These are phyloP conservation scores for Arabidopsis lyrata DNA, from an alignment of 441 rosid genomes.

Conservation along the genomic window DNA sequence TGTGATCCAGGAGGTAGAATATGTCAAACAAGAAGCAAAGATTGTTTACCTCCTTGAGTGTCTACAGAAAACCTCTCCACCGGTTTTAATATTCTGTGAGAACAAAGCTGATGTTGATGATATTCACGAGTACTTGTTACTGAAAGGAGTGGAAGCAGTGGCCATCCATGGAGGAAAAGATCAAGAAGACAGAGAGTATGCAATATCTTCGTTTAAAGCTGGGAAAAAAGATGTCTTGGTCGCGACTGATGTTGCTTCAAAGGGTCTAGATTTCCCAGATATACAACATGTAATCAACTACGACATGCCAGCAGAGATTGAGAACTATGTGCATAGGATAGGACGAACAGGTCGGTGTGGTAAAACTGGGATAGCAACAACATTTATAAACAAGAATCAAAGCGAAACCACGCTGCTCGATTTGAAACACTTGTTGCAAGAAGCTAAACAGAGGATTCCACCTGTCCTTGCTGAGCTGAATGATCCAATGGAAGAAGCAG, in stretches of 20 bases:
- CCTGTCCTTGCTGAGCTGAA: not conserved
- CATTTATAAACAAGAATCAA: not conserved
- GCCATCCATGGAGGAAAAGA: not conserved
- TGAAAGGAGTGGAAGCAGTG: not conserved
- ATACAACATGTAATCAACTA: not conserved
- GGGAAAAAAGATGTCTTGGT: not conserved
- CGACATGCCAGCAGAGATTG: slow-evolving; percentile 4
- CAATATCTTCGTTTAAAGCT: not conserved
- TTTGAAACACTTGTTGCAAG: slow-evolving; percentile 2
- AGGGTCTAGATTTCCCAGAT: slow-evolving; percentile 3
- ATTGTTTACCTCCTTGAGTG: not conserved
- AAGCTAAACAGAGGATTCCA: slow-evolving; percentile 1
- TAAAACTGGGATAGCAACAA: not conserved
- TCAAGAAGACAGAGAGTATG: not conserved
- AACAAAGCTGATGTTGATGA: not conserved
- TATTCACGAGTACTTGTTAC: not conserved
- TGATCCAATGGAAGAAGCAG: slow-evolving; percentile 1
- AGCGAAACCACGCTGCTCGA: not conserved
- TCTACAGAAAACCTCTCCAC: not conserved
- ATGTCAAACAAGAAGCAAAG: not conserved
- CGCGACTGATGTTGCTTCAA: not conserved
- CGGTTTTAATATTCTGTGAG: slow-evolving; percentile 1
- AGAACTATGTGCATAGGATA: slow-evolving; percentile 8
- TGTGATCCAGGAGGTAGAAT: not conserved
- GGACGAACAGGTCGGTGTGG: slow-evolving; percentile 10